These are phyloP conservation scores for Xylaria sp. DNA, from an alignment of 2,329 filamentous ascomycete genomes.

Conservation along the genomic window DNA sequence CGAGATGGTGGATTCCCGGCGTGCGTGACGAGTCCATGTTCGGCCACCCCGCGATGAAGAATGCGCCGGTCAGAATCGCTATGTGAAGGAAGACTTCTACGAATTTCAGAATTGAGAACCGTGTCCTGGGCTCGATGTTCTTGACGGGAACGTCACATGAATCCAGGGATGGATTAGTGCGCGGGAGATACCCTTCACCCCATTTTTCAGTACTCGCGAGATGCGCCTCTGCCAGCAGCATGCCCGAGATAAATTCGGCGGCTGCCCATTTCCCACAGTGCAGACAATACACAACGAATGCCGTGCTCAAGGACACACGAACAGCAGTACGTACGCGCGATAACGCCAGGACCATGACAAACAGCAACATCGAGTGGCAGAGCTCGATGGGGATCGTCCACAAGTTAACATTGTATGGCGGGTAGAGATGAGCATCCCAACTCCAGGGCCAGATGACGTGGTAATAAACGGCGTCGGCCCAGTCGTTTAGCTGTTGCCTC, in stretches of 20 bases:
- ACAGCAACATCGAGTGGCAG: slow-evolving; percentile 41
- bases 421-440: slow-evolving; percentile 27
- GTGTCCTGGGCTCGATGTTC: neutral
- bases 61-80: slow-evolving; percentile 27
- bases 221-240: slow-evolving; percentile 42
- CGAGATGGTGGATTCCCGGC: slow-evolving; percentile 22
- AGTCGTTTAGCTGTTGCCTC: slow-evolving; percentile 27
- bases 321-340: slow-evolving; percentile 32
- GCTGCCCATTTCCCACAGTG: slow-evolving; percentile 39
- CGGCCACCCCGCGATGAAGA: slow-evolving; percentile 40
- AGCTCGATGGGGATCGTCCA: slow-evolving; percentile 48
- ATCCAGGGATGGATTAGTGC: neutral
- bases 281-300: slow-evolving; percentile 36
- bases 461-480: slow-evolving; percentile 24
- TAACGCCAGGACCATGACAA: slow-evolving; percentile 36
- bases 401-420: slow-evolving; percentile 39
- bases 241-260: slow-evolving; percentile 43
- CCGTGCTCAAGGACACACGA: slow-evolving; percentile 30
- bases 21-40: slow-evolving; percentile 34
- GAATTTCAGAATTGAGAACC: neutral
- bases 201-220: slow-evolving; percentile 31
- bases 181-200: neutral
- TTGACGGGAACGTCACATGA: neutral
- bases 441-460: slow-evolving; percentile 27
- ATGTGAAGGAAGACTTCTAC: slow-evolving; percentile 21